Base-by-base conservation (phyloP, 2,329 filamentous ascomycete genomes). In the Davidsoniella virescens region DNA sequence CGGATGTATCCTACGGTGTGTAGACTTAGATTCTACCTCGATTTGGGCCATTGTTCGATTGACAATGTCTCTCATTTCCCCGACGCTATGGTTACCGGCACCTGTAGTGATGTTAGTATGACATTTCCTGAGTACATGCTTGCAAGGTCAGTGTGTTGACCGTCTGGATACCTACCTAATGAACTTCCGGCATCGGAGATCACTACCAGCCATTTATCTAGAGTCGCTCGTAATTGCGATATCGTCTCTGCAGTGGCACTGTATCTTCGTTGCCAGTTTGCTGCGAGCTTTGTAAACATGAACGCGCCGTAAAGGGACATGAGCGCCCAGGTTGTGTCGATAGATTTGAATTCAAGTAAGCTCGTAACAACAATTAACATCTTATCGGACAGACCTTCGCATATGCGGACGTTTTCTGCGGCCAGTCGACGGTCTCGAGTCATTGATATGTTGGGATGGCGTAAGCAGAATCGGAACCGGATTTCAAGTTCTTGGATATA, bases 251-350 rank as follows among this genome's bases (percentile, higher is more conserved):
- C 64, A 0, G 73, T 76, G 9, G 77, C 74, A 8, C 74, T 69
- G 45, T 76, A 74, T 26, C 80, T 71, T 44, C 80, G 73, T 59
- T 86, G 75, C 68, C 78, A 84, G 50, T 80, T 73, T 1, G 76
- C 75, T 44, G 83, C 84, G 0, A 90, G 65, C 12, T 75, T 79
- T 0, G 82, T 83, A 57, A 87, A 84, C 51, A 85, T 79, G 23
- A 82, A 82, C 41, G 81, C 77, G 10, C 84, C 71, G 58, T 84
- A 86, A 5, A 84, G 73, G 0, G 83, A 80, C 45, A 78, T 71
- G 44, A 82, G 80, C 57, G 84, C 83, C 82, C 84, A 88, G 1
- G 83, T 86, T 1, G 82, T 84, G 59, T 90, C 84, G 3, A 88
- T 65, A 42, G 77, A 78, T 58, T 82, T 84, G 52, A 79, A 67